Conservation (phyloP, 352 stramenopile genomes). For the Phytophthora niederhauseri region DNA sequence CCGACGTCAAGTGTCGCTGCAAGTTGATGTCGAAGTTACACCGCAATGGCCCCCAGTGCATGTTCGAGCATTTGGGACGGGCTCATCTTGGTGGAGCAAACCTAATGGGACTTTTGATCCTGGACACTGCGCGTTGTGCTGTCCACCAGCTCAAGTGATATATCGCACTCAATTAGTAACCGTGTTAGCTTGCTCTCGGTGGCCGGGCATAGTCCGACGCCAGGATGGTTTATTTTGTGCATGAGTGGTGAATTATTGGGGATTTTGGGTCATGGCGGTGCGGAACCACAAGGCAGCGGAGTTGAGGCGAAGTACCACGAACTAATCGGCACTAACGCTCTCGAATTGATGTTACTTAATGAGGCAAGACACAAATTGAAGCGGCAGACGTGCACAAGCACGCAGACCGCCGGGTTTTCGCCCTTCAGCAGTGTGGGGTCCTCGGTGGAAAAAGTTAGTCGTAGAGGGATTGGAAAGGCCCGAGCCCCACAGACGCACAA, state of each 20-base stretch:
- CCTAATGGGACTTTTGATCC: constrained; percentile 11
- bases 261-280: background rate
- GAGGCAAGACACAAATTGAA: constrained; percentile 1
- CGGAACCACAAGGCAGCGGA: constrained; percentile 11
- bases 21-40: constrained; percentile 9
- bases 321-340: constrained; percentile 23
- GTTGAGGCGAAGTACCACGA: constrained; percentile 22
- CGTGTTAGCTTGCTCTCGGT: constrained; percentile 8
- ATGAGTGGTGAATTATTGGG: constrained; percentile 15
- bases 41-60: constrained; percentile 7
- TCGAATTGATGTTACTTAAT: constrained; percentile 28
- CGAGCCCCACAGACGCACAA: constrained; percentile 1
- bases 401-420: constrained; percentile 5
- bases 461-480: constrained; percentile 24
- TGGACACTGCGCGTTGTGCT: constrained; percentile 2
- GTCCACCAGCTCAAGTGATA: constrained; percentile 25
- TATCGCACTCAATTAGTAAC: constrained; percentile 29
- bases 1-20: constrained; percentile 10
- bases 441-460: constrained; percentile 1
- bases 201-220: constrained; percentile 10
- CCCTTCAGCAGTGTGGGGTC: constrained; percentile 1
- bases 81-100: constrained; percentile 21
- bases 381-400: background rate
- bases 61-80: background rate
- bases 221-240: constrained; percentile 16